phyloP scores from a whole-genome alignment of 495 filamentous ascomycete genomes.

The Xylaria grammica region DNA sequence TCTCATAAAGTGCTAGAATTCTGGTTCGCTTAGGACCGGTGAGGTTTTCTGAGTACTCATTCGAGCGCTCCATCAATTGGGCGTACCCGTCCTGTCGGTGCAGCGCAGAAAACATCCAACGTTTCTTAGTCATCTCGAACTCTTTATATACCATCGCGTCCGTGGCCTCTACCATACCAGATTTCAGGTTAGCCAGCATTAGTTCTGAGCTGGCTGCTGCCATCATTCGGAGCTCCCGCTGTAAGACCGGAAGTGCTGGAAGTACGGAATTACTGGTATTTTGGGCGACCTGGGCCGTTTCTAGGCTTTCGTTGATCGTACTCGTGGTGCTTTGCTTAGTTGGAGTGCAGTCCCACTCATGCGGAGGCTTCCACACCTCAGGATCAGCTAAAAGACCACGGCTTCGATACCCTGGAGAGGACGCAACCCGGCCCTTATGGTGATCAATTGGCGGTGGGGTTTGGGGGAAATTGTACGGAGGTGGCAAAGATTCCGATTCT shows the following conservation, averaged over 20 bases:
- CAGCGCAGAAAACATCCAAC: conserved; percentile 51
- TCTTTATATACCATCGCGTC: conserved; percentile 47
- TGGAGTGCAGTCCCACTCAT: conserved; percentile 42
- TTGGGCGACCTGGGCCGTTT: conserved; percentile 21
- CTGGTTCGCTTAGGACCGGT: conserved; percentile 26
- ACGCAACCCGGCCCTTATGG: conserved; percentile 22
- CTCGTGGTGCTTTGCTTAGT: conserved; percentile 19
- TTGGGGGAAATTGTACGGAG: conserved; percentile 27
- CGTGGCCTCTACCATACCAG: conserved; percentile 44
- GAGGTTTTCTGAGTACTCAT: conserved; percentile 19
- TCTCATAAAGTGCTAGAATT: conserved; percentile 51
- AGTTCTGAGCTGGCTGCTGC: conserved; percentile 47
- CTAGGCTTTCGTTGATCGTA: conserved; percentile 25
- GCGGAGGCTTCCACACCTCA: conserved; percentile 50
- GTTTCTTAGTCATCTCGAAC: conserved; percentile 47
- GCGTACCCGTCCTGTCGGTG: conserved; percentile 33
- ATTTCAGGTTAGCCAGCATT: conserved; percentile 50
- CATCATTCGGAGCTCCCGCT: conserved; percentile 50
- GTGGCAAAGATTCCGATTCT: conserved; percentile 28
- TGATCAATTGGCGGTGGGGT: conserved; percentile 33
- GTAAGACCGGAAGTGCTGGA: conserved; percentile 38
- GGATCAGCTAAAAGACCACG: conserved; percentile 33
- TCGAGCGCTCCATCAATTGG: conserved; percentile 20
- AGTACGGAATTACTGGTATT: conserved; percentile 30
- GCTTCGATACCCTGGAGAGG: conserved; percentile 27